phyloP scores from a whole-genome alignment of 805 yeast species.

The Sporopachydermia lactativora region DNA sequence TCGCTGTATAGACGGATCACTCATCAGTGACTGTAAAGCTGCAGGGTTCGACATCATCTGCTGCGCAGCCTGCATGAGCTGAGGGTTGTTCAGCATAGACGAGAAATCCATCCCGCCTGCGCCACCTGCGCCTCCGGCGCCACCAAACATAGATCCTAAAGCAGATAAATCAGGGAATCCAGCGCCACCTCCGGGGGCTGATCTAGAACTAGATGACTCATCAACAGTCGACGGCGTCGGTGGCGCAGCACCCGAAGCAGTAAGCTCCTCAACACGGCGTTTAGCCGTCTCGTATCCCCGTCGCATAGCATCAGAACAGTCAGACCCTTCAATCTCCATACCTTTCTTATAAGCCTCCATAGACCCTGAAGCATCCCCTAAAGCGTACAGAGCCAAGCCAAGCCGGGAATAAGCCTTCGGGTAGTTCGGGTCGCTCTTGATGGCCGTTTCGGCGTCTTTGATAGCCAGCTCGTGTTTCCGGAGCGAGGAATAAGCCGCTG shows the following conservation, averaged over 20 bases:
- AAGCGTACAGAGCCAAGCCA: conserved; percentile 89
- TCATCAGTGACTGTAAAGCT: conserved; percentile 60
- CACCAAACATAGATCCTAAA: conserved; percentile 41
- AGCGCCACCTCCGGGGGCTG: conserved; percentile 24
- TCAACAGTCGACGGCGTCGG: conserved; percentile 17
- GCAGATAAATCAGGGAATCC: conserved; percentile 59
- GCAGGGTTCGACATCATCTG: conserved; percentile 76
- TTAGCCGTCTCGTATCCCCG: conserved; percentile 91
- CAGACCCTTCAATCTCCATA: conserved; percentile 72
- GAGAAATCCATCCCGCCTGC: conserved; percentile 64
- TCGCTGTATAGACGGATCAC: conserved; percentile 64
- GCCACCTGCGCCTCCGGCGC: conserved; percentile 29
- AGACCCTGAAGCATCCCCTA: conserved; percentile 83
- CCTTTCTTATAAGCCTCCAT: conserved; percentile 85
- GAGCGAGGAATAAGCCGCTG: conserved; percentile 85
- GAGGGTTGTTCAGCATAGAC: conserved; percentile 80
- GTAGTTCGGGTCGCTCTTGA: conserved; percentile 61
- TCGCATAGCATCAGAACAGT: conserved; percentile 78
- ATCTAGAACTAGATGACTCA: conserved; percentile 10
- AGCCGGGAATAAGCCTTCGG: conserved; percentile 91
- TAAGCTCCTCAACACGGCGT: conserved; percentile 68
- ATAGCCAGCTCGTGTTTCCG: conserved; percentile 66
- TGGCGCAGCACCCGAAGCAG: conserved; percentile 27
- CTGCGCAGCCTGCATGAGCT: conserved; percentile 78
- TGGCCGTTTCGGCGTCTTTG: conserved; percentile 72